Base-by-base conservation (phyloP, 805 yeast genomes). In the Peterozyma xylosa region DNA sequence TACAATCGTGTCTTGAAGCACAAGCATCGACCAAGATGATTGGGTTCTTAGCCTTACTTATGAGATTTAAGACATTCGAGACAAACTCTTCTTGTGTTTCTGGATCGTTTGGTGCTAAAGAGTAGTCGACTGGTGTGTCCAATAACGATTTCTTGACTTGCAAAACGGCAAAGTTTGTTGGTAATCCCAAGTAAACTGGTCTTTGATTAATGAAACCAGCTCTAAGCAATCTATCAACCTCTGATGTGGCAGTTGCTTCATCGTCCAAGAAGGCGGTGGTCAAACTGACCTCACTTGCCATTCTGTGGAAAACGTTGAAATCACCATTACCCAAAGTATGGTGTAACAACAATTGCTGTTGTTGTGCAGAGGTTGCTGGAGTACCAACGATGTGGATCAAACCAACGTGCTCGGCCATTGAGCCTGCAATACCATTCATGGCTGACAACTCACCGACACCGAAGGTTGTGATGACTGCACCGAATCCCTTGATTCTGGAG, bases 371-470 rank as follows among this genome's bases (percentile, higher is more conserved):
- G 56, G 78, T 70, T 44, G 91, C 80, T 51, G 96, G 95, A 46
- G 84, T 85, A 61, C 96, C 96, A 37, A 86, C 95, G 54, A 86
- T 76, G 67, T 86, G 95, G 51, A 86, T 67, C 53, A 86, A 64
- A 55, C 93, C 93, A 50, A 87, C 90, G 66, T 86, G 95, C 66
- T 87, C 95, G 50, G 95, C 90, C 66, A 79, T 86, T 42, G 93
- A 72, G 55, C 96, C 96, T 38, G 90, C 95, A 59, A 87, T 74
- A 55, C 93, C 95, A 64, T 86, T 86, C 55, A 86, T 70, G 11
- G 95, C 91, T 29, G 85, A 75, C 58, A 86, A 73, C 64, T 86
- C 96, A 62, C 96, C 96, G 45, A 86, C 96, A 66, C 96, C 96
- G 61, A 86, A 86, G 41, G 96, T 86, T 61, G 95, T 86, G 57